Evolutionary conservation across 768 basidiomycete genomes (phyloP), one percentile per base, ranked within the genome.

Genomic region (Suillus alpinus): DNA sequence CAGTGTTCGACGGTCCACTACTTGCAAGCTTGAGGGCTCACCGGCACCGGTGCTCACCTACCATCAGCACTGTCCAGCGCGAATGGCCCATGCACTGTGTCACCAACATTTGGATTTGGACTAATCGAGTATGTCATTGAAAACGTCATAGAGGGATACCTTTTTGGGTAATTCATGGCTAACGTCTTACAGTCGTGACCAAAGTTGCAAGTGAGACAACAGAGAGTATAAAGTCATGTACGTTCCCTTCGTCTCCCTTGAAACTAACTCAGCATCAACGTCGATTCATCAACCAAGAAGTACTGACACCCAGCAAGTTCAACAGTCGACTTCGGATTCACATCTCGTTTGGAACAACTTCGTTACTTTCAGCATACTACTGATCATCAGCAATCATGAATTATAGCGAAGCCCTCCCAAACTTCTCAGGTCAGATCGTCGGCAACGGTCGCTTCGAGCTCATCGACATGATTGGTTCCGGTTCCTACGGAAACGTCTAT

Each of bases 401-500:
- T 61, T 20, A 23, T 53, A 37, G 36, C 52, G 34, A 49, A 51
- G 37, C 29, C 7, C 75, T 83, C 68, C 84, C 83, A 62, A 76
- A 85, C 64, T 81, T 86, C 66, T 74, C 80, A 50, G 83, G 82
- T 57, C 69, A 72, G 55, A 65, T 70, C 57, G 78, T 92, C 67
- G 83, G 85, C 73, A 75, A 80, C 62, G 85, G 84, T 63, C 84
- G 82, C 60, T 81, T 89, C 68, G 78, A 80, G 65, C 80, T 94
- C 64, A 69, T 83, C 61, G 80, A 84, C 61, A 77, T 80, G 57
- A 78, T 94, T 59, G 92, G 90, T 56, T 78, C 84, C 52, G 93
- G 93, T 23, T 85, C 88, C 10, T 92, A 89, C 61, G 89, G 91
- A 60, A 82, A 85, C 51, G 91, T 94, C 65, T 92, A 93, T 75